Evolutionary conservation across 2,329 filamentous ascomycete genomes (phyloP).

Genomic region (Sodiomyces alkalinus): DNA sequence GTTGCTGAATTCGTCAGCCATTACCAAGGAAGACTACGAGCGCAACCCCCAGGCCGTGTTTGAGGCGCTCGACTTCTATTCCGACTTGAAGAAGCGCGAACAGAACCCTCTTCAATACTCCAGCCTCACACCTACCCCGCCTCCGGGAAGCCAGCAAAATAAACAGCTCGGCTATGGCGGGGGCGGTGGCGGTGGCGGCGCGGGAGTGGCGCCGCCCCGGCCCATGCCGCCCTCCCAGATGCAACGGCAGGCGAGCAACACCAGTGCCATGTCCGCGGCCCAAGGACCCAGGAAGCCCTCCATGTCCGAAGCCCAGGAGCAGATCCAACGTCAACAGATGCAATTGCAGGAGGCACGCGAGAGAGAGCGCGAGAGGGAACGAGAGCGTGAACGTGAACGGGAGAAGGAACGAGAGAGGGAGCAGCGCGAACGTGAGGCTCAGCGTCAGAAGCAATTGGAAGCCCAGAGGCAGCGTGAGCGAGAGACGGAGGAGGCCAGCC

Average conservation of each 20-base stretch:
- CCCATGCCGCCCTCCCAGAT: constrained; percentile 37
- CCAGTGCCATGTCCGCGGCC: constrained; percentile 19
- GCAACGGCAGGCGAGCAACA: constrained; percentile 27
- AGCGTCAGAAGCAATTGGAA: constrained; percentile 47
- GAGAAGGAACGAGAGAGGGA: constrained; percentile 1
- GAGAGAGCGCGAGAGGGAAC: constrained; percentile 1
- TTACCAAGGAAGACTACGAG: constrained; percentile 97
- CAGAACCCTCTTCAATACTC: constrained; percentile 57
- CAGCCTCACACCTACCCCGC: constrained; percentile 52
- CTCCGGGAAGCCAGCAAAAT: constrained; percentile 37
- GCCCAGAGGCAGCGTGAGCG: constrained; percentile 37
- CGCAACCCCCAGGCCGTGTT: constrained; percentile 82
- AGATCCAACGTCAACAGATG: constrained; percentile 42
- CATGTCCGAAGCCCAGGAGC: constrained; percentile 31
- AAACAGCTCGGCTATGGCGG: constrained; percentile 48
- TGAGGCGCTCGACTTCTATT: constrained; percentile 74
- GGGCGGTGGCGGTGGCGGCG: constrained; percentile 34
- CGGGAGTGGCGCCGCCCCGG: constrained; percentile 52
- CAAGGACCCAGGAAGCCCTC: constrained; percentile 26
- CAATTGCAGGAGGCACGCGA: constrained; percentile 17
- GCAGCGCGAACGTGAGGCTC: constrained; percentile 29
- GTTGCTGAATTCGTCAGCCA: constrained; percentile 85
- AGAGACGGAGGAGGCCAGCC: constrained; percentile 49
- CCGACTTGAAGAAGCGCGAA: constrained; percentile 62
- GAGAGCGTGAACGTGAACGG: too few species aligned